Percentiles rank a stretch among this genome's conserved stretches.
Evolutionary conservation across 192 early-diverging fungal species (phyloP).

Genomic region (Geosiphon pyriformis): DNA sequence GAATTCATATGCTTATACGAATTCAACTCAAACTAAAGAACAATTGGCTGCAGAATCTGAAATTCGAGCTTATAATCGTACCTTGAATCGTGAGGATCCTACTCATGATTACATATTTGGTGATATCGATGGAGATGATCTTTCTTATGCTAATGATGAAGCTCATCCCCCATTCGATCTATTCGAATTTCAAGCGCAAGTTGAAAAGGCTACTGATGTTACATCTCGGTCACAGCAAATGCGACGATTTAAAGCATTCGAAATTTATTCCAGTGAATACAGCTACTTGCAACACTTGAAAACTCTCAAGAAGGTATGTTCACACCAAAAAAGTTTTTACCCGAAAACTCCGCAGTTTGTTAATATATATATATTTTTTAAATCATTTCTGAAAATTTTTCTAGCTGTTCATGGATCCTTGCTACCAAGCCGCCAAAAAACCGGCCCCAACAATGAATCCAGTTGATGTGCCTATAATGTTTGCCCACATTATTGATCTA

Average conservation of each 20-base stretch:
- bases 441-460: slow-evolving; percentile 29
- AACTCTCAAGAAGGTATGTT: slow-evolving; percentile 35
- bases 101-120: neutral
- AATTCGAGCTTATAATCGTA: neutral
- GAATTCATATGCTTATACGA: slow-evolving; percentile 8
- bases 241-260: slow-evolving; percentile 30
- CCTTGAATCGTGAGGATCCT: neutral
- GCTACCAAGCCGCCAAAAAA: slow-evolving; percentile 25
- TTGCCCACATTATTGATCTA: slow-evolving; percentile 33
- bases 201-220: neutral
- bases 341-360: neutral
- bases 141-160: neutral
- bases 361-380: neutral
- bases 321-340: neutral
- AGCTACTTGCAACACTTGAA: slow-evolving; percentile 38
- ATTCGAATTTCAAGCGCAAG: slow-evolving; percentile 4
- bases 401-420: slow-evolving; percentile 41
- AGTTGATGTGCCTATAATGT: slow-evolving; percentile 33
- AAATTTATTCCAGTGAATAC: slow-evolving; percentile 38
- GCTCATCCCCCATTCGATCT: neutral
- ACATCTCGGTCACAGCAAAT: slow-evolving; percentile 21
- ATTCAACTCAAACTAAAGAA: neutral
- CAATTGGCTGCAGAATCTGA: neutral
- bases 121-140: neutral
- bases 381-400: neutral